Base-by-base conservation (phyloP, 1,284 basidiomycete genomes). In the Microbotryomycetes sp. region DNA sequence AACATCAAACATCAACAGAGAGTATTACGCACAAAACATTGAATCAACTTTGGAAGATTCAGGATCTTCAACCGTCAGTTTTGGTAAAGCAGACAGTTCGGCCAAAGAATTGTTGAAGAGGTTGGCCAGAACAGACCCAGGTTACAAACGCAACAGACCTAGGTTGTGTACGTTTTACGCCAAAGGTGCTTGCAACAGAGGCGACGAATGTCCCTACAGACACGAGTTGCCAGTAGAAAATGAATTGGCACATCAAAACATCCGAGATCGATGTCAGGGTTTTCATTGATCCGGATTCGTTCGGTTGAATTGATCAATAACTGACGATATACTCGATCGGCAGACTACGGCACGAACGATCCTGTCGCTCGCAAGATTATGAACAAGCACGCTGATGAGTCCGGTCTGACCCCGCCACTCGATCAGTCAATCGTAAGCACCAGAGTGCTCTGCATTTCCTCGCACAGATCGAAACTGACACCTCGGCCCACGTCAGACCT, bases 71-170 rank as follows among this genome's bases (percentile, higher is more conserved):
- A 70, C 74, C n/a, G 67, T 73, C 64, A 54, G 66, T 61, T 66
- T 72, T 66, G 67, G 71, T 67, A 64, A 75, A 67, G 66, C 74
- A 26, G 74, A 75, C 60, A 66, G 66, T 28, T 68, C 88, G 14
- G 93, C 91, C 36, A 92, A 93, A 76, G 94, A 98, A 69, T 89
- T 98, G 86, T 79, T 99, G 66, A 94, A 96, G 77, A 86, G 90
- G 68, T 80, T 98, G 19, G 92, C 94, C 15, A 52, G 67, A 15
- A 89, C 88, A 31, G 92, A 97, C 72, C 92, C 94, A 0, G 90
- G 92, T 74, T 98, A 97, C 80, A 97, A 97, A 77, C 85, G 92
- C 56, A 97, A 98, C 77, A 80, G 89, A 59, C 90, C 94, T 52
- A 89, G 97, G 70, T 76, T 96, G 9, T 99, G 96, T 75, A 92